Evolutionary conservation across 75 land plant genomes (phyloP), one percentile per base, ranked within the genome.

Genomic region (Pseudotsuga menziesii): DNA sequence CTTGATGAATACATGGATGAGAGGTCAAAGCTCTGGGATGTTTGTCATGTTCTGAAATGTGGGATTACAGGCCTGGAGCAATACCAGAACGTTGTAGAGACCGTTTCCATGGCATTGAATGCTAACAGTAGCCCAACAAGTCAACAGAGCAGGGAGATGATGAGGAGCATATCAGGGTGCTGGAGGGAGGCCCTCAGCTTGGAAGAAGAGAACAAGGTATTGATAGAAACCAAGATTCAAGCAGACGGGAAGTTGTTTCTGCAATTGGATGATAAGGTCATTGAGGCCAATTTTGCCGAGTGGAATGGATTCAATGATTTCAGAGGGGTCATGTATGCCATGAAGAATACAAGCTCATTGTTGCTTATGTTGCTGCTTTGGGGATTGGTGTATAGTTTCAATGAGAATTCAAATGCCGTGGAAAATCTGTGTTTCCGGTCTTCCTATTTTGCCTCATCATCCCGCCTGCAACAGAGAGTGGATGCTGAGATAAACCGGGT

Each of bases 241-340:
- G 57, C 62, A 70, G 15, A 70, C 80, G 62, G 77, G 3, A 52
- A 22, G 77, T 15, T 78, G 61, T 48, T 32, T 27, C 8, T 48
- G 36, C 71, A 27, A n/a, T 67, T 83, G 64, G 84, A 79, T 25
- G 84, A 85, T 26, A 79, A 59, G 14, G 70, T 58, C 44, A n/a
- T 66, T 36, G 74, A 77, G 48, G 44, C 44, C 74, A 77, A 77
- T 36, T 66, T 66, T 67, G 15, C 1, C 26, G 72, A 29, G 56
- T 59, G 58, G 85, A 82, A 59, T 80, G 85, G 77, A 61, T 78
- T 84, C 57, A 81, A 86, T 62, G 87, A 89, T 0, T 89, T 92
- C 81, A 58, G 89, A 57, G 89, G 91, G 19, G 89, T 84, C 1
- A 72, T 92, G 19, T 87, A 78, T 74, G 89, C 89, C 23, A 87